Percentiles rank a stretch among this genome's conserved stretches.
These are phyloP conservation scores for Lentinus tigrinus DNA, from an alignment of 768 basidiomycete genomes.

Conservation along the genomic window DNA sequence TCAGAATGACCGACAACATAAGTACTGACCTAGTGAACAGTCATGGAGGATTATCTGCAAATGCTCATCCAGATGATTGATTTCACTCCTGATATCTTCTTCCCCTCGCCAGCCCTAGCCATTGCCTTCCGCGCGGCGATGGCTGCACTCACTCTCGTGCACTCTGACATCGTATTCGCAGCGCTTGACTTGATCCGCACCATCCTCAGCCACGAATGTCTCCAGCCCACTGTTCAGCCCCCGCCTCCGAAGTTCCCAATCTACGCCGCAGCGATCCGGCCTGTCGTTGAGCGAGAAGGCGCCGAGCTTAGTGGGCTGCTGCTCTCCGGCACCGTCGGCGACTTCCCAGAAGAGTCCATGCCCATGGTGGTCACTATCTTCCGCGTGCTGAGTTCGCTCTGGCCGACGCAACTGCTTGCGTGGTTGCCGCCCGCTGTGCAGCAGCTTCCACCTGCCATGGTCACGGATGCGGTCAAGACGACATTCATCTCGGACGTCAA, in stretches of 20 bases:
- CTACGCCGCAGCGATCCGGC: constrained; percentile 62
- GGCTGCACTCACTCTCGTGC: constrained; percentile 78
- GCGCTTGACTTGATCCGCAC: constrained; percentile 77
- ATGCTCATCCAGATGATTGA: constrained; percentile 69
- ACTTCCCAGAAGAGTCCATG: constrained; percentile 85
- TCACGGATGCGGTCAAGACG: constrained; percentile 64
- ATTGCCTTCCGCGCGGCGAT: constrained; percentile 74
- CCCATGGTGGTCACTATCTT: constrained; percentile 76
- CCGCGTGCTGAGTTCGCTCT: constrained; percentile 62
- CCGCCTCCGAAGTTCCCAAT: constrained; percentile 58
- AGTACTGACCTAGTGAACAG: constrained; percentile 39
- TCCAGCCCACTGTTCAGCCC: constrained; percentile 42
- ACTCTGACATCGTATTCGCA: constrained; percentile 78
- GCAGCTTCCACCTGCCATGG: constrained; percentile 58
- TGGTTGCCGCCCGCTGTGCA: constrained; percentile 77
- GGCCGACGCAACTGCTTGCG: constrained; percentile 62
- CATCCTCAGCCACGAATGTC: constrained; percentile 74
- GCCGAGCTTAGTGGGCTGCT: constrained; percentile 66
- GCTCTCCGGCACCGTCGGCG: constrained; percentile 76
- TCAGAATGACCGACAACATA: neutral
- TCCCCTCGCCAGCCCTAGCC: constrained; percentile 76
- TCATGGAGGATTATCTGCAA: constrained; percentile 92
- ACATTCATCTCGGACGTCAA: constrained; percentile 75
- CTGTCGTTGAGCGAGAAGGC: constrained; percentile 68
- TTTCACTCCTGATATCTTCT: constrained; percentile 70